Percentiles rank a stretch among this genome's conserved stretches.
phyloP scores from a whole-genome alignment of 768 basidiomycete species.

The Lentinula raphanica region DNA sequence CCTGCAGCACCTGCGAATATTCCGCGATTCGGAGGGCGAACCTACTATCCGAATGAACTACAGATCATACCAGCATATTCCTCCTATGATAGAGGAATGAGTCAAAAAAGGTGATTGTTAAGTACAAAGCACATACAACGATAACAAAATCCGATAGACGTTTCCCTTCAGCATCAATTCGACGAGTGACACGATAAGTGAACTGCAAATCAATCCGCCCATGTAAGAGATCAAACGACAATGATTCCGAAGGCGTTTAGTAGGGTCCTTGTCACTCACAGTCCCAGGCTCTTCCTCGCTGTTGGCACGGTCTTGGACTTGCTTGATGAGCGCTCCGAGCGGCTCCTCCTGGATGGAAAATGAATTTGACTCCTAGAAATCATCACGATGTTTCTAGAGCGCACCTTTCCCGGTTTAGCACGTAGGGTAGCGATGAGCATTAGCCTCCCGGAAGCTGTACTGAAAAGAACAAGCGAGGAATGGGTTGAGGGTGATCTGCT shows the following conservation, averaged over 20 bases:
- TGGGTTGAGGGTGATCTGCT: too few relatives aligned
- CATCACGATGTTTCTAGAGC: background rate
- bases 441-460: background rate
- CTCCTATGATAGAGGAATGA: background rate
- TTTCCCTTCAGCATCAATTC: background rate
- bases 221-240: background rate
- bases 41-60: too few relatives aligned
- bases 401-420: background rate
- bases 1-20: background rate
- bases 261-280: background rate
- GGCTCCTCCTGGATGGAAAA: background rate
- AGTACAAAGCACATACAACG: background rate
- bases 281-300: background rate
- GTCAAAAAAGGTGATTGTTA: too few relatives aligned
- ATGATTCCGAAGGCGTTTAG: too few relatives aligned
- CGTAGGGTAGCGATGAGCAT: background rate
- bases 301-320: background rate
- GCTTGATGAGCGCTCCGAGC: background rate
- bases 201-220: background rate
- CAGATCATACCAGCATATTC: background rate
- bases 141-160: background rate
- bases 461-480: too few relatives aligned
- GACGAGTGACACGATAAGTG: background rate
- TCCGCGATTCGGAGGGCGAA: background rate
- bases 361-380: background rate